These are phyloP conservation scores for Mycena floridula DNA, from an alignment of 768 basidiomycete species.

Conservation along the genomic window DNA sequence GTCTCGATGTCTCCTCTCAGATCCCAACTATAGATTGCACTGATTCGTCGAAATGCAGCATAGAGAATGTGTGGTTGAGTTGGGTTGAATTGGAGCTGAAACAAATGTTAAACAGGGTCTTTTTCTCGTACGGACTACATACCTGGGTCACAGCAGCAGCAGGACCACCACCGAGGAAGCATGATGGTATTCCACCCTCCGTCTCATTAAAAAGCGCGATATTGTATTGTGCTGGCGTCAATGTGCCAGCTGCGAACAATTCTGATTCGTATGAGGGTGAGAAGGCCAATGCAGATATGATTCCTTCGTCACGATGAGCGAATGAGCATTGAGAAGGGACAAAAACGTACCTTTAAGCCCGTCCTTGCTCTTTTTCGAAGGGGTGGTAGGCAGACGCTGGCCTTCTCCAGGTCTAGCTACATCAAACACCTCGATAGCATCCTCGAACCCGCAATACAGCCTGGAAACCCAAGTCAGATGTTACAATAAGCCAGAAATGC, in stretches of 20 bases:
- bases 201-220: slow-evolving; percentile 65
- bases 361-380: slow-evolving; percentile 71
- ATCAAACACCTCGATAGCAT: slow-evolving; percentile 84
- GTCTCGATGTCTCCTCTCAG: slow-evolving; percentile 48
- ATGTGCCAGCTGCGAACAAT: slow-evolving; percentile 76
- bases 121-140: slow-evolving; percentile 1
- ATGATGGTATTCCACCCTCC: slow-evolving; percentile 44
- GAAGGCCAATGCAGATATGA: slow-evolving; percentile 82
- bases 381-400: slow-evolving; percentile 60
- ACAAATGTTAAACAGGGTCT: slow-evolving; percentile 7
- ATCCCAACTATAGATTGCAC: slow-evolving; percentile 72
- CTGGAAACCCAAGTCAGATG: slow-evolving; percentile 26
- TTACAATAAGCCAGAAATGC: not conserved
- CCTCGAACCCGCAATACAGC: slow-evolving; percentile 83
- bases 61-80: slow-evolving; percentile 65
- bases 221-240: slow-evolving; percentile 48
- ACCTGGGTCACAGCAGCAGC: slow-evolving; percentile 53
- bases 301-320: slow-evolving; percentile 45
- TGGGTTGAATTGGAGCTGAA: slow-evolving; percentile 75
- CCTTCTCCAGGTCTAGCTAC: slow-evolving; percentile 69
- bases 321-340: not conserved
- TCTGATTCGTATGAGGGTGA: slow-evolving; percentile 54
- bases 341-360: slow-evolving; percentile 72
- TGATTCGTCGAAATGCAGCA: slow-evolving; percentile 68
- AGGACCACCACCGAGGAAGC: slow-evolving; percentile 57